Evolutionary conservation across 306 rosid genomes (phyloP).

Genomic region (Phaseolus lunatus): DNA sequence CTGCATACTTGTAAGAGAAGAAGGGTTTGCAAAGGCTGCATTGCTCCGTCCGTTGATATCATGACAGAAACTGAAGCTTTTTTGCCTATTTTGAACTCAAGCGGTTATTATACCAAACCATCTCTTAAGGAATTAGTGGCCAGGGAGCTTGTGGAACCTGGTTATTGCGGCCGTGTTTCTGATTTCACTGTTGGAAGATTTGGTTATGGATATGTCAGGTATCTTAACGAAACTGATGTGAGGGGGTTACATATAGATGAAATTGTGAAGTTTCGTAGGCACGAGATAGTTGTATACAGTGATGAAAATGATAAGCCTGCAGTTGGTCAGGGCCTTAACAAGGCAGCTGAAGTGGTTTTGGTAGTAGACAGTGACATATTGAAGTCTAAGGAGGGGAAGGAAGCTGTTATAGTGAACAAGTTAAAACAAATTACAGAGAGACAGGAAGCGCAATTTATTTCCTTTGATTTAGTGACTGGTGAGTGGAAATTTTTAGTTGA

Average conservation of each 20-base stretch:
- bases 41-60: constrained; percentile 36
- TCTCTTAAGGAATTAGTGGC: constrained; percentile 64
- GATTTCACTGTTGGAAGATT: constrained; percentile 79
- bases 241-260: constrained; percentile 65
- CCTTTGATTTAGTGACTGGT: constrained; percentile 67
- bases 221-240: constrained; percentile 70
- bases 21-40: constrained; percentile 48
- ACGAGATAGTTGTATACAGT: constrained; percentile 75
- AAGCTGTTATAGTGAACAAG: constrained; percentile 52
- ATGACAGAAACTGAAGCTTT: constrained; percentile 51
- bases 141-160: constrained; percentile 65
- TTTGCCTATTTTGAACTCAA: constrained; percentile 59
- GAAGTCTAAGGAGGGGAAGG: constrained; percentile 48
- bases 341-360: constrained; percentile 92
- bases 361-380: constrained; percentile 51
- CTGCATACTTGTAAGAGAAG: constrained; percentile 56
- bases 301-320: constrained; percentile 77
- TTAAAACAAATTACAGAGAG: constrained; percentile 62
- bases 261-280: constrained; percentile 70
- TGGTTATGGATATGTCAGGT: constrained; percentile 83
- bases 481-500: constrained; percentile 86
- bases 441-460: constrained; percentile 81
- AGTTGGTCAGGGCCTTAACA: constrained; percentile 87
- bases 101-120: constrained; percentile 69
- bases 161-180: constrained; percentile 69